Evolutionary conservation across 192 early-diverging fungal genomes (phyloP).

Genomic region (Spizellomyces sp.): DNA sequence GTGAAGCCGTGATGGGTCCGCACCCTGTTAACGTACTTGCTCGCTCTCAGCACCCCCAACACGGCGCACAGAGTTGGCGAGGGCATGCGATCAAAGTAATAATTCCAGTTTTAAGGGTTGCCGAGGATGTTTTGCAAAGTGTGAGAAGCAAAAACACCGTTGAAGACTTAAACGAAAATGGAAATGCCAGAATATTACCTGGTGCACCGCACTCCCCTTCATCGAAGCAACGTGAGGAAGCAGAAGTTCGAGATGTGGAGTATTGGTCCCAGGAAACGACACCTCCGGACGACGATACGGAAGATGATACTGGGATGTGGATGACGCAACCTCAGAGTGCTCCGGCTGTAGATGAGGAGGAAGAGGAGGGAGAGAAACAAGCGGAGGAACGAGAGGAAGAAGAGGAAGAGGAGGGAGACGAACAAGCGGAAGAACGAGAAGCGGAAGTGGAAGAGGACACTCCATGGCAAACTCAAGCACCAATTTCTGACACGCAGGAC

Average conservation of each 20-base stretch:
- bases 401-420: not conserved
- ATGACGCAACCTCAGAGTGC: not conserved
- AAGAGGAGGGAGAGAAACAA: not conserved
- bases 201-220: too few relatives aligned
- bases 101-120: too few relatives aligned
- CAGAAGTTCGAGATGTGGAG: not conserved
- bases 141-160: not conserved
- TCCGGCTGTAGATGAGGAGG: not conserved
- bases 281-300: not conserved
- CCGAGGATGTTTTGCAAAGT: not conserved
- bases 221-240: not conserved
- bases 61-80: slow-evolving; percentile 15
- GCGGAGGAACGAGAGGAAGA: not conserved
- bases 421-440: not conserved
- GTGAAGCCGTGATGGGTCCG: not conserved
- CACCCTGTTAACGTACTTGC: not conserved
- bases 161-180: too few relatives aligned
- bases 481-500: not conserved
- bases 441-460: not conserved
- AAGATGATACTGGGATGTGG: not conserved
- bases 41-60: slow-evolving; percentile 9
- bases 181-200: too few relatives aligned
- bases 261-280: not conserved
- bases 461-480: not conserved
- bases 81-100: slow-evolving; percentile 2